These are phyloP conservation scores for Garcia nutans DNA, from an alignment of 345 rosid species.

Conservation along the genomic window DNA sequence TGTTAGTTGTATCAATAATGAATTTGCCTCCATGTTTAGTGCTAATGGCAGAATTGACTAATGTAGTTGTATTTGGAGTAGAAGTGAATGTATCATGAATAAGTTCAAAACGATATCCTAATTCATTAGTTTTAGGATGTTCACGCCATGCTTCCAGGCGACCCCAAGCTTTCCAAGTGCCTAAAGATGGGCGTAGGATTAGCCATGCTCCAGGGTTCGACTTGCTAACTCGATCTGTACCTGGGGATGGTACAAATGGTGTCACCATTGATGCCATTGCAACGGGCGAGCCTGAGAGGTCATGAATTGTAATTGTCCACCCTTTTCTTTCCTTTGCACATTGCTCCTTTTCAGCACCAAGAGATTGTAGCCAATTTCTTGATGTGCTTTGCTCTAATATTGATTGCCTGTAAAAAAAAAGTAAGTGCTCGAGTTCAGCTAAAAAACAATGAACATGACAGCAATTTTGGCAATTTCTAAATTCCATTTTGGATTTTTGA, in stretches of 20 bases:
- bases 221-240: conserved; percentile 71
- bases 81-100: conserved; percentile 53
- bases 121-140: conserved; percentile 38
- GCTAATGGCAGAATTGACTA: conserved; percentile 49
- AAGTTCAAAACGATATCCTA: conserved; percentile 83
- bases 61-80: conserved; percentile 29
- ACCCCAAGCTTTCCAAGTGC: conserved; percentile 97
- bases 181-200: conserved; percentile 71
- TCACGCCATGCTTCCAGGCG: conserved; percentile 94
- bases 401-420: conserved; percentile 48
- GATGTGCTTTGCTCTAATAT: conserved; percentile 42
- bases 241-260: conserved; percentile 90
- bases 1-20: conserved; percentile 59
- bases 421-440: neutral
- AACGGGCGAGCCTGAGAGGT: conserved; percentile 92
- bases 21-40: conserved; percentile 77
- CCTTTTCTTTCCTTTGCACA: conserved; percentile 76
- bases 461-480: no score
- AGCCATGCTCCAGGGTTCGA: conserved; percentile 97
- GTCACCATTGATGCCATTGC: conserved; percentile 99
- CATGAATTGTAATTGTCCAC: conserved; percentile 89
- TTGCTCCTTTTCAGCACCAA: conserved; percentile 56
- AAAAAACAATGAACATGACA: no score
- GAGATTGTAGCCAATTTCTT: conserved; percentile 44
- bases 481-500: no score